Evolutionary conservation across 768 basidiomycete genomes (phyloP), one percentile per base, ranked within the genome.

Genomic region (Auricularia auricula-judae): DNA sequence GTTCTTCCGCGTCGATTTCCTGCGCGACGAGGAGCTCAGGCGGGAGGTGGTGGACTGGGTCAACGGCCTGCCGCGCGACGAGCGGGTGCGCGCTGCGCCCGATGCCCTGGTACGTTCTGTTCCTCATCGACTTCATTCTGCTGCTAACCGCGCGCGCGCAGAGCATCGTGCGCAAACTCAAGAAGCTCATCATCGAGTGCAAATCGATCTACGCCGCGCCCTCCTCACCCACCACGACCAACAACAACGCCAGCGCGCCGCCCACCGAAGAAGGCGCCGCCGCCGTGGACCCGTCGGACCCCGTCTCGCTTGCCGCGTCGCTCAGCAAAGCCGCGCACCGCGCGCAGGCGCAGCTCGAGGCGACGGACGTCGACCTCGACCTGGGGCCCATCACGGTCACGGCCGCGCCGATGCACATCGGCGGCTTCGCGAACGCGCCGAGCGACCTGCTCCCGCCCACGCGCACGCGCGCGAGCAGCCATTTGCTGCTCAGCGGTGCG

Each of bases 1-100:
- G 5, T 95, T 95, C 74, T 96, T 95, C 73, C 82, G 81, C 61
- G 88, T 91, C 67, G 93, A 97, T 72, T 96, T 95, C 71, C 75
- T 93, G 65, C 86, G 89, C 53, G 87, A 90, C 74, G 82, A 85
- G 65, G 89, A 89, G 69, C 74, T 96, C 70, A 80, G 93, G 68
- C 71, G 86, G 34, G 72, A 88, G 53, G 78, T 94, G 59, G 84
- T 91, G 18, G 80, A 82, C 59, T 95, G 91, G 91, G 71, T 96
- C 65, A 97, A 96, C 73, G 76, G 82, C n/a, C 74, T 92, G 65
- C 78, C 84, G 47, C 80, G 80, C 65, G 89, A 92, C 76, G 86
- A 87, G n/a, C 80, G 85, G 60, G 74, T 89, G 76, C 79, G 81
- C 70, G 81, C 78, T 67, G 84, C 86, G 69, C 75, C 75, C 61